phyloP scores from a whole-genome alignment of 2,329 filamentous ascomycete species.

The Cladosporium sphaerospermum region DNA sequence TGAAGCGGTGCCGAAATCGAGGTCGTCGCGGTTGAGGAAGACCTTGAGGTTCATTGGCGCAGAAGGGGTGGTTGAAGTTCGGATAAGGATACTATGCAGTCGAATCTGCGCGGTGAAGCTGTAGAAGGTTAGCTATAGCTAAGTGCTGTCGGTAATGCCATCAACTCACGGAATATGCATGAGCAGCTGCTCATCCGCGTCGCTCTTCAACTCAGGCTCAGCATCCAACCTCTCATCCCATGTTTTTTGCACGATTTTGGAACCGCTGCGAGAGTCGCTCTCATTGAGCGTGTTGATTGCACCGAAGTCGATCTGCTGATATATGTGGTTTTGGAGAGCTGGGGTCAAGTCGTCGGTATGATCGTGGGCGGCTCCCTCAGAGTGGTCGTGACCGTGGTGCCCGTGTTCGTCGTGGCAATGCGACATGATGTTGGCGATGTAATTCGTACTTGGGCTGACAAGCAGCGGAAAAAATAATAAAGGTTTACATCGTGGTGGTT shows the following conservation, averaged over 20 bases:
- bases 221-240: conserved; percentile 72
- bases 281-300: conserved; percentile 83
- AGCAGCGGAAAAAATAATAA: conserved; percentile 1
- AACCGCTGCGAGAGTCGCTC: conserved; percentile 59
- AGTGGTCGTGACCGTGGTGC: conserved; percentile 43
- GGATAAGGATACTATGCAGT: conserved; percentile 80
- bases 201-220: conserved; percentile 72
- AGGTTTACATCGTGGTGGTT: conserved; percentile 7
- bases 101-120: conserved; percentile 93
- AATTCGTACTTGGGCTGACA: neutral
- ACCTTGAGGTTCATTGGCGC: conserved; percentile 81
- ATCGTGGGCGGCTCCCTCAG: conserved; percentile 62
- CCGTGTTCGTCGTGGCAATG: conserved; percentile 45
- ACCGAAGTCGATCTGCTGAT: conserved; percentile 87
- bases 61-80: conserved; percentile 62
- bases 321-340: conserved; percentile 82
- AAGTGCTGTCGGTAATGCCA: neutral
- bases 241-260: conserved; percentile 77
- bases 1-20: conserved; percentile 76
- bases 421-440: conserved; percentile 28
- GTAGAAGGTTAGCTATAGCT: neutral
- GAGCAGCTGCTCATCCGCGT: conserved; percentile 88
- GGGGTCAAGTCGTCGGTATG: conserved; percentile 90
- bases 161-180: conserved; percentile 75
- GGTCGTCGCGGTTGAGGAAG: conserved; percentile 76